phyloP scores from a whole-genome alignment of 2,329 filamentous ascomycete species.

The Neoascochyta sp. region DNA sequence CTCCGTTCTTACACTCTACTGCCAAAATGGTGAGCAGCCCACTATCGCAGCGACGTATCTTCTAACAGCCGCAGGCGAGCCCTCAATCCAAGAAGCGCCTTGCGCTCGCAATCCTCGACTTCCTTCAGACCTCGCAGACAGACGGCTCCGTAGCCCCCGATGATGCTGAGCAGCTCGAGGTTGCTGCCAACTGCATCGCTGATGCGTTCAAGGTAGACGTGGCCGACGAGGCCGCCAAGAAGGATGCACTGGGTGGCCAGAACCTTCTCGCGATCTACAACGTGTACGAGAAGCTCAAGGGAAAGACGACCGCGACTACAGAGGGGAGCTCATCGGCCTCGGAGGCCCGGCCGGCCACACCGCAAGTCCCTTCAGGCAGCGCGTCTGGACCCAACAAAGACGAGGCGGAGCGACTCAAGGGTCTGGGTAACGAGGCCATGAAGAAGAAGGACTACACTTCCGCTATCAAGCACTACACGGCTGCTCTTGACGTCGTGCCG shows the following conservation, averaged over 20 bases:
- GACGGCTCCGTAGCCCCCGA: conserved; percentile 87
- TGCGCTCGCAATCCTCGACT: conserved; percentile 95
- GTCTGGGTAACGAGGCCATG: conserved; percentile 91
- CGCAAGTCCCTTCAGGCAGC: conserved; percentile 31
- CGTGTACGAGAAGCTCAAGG: conserved; percentile 93
- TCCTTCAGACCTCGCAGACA: conserved; percentile 75
- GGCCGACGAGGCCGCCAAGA: conserved; percentile 66
- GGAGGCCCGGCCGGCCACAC: conserved; percentile 41
- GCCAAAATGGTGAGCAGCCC: no score
- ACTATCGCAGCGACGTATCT: no score
- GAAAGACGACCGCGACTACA: conserved; percentile 52
- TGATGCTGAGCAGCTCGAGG: conserved; percentile 89
- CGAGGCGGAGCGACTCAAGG: conserved; percentile 85
- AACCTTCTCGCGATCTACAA: conserved; percentile 87
- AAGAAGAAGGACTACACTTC: conserved; percentile 80
- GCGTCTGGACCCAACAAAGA: conserved; percentile 57
- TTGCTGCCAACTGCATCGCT: conserved; percentile 89
- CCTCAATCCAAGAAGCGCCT: conserved; percentile 76
- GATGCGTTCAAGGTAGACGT: conserved; percentile 95
- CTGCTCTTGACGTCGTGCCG: conserved; percentile 76
- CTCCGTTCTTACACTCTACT: no score
- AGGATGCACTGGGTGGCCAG: conserved; percentile 77
- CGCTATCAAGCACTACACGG: conserved; percentile 83
- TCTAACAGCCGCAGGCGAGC: no score
- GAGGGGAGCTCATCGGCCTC: conserved; percentile 42